phyloP scores from a whole-genome alignment of 148 eudicot genomes.

The Chenopodium quinoa region DNA sequence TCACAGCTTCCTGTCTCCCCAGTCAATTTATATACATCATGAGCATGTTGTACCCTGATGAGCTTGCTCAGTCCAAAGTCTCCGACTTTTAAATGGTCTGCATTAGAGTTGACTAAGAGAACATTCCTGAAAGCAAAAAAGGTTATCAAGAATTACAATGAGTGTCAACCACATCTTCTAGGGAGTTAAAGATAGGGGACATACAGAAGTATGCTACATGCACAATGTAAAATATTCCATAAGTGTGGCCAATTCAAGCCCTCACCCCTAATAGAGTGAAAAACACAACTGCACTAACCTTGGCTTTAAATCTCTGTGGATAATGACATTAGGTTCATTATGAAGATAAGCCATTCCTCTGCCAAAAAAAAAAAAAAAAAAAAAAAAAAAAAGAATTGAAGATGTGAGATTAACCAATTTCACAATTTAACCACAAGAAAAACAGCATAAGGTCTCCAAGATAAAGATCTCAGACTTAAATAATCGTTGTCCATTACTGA shows the following conservation, averaged over 20 bases:
- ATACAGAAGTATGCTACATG: slow-evolving; percentile 8
- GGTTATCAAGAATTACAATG: background rate
- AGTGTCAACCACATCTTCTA: slow-evolving; percentile 1
- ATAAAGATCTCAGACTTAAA: no score
- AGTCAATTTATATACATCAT: slow-evolving; percentile 94
- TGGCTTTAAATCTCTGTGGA: slow-evolving; percentile 92
- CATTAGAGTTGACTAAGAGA: slow-evolving; percentile 86
- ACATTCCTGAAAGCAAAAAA: slow-evolving; percentile 67
- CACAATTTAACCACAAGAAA: background rate
- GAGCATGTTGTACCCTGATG: slow-evolving; percentile 79
- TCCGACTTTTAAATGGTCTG: slow-evolving; percentile 97
- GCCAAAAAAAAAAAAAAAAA: slow-evolving; percentile 8
- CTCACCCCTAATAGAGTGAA: background rate
- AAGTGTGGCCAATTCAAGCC: background rate
- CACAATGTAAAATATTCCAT: background rate
- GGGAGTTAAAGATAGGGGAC: background rate
- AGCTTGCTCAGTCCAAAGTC: slow-evolving; percentile 99
- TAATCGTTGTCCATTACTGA: no score
- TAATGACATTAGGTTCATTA: slow-evolving; percentile 89
- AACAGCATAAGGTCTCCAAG: no score
- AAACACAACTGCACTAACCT: slow-evolving; percentile 48
- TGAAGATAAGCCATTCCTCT: slow-evolving; percentile 99
- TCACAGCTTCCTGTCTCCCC: slow-evolving; percentile 99
- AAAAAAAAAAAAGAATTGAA: slow-evolving; percentile 8
- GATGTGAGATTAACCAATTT: slow-evolving; percentile 26